Conservation (phyloP, 371 early-diverging fungal genomes). For the Scutellospora calospora region DNA sequence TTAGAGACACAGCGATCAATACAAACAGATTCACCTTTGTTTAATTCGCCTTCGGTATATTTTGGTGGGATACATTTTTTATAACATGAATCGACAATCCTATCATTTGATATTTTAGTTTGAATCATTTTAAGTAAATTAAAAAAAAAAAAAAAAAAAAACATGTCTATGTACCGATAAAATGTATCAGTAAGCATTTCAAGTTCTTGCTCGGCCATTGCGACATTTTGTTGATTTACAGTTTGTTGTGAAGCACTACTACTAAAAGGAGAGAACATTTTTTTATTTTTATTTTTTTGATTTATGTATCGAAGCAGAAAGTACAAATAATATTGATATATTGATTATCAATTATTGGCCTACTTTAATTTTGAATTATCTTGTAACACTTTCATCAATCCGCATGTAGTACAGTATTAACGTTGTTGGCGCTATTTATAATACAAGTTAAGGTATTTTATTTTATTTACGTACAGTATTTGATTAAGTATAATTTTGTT, state of each 20-base stretch:
- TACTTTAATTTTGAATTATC: no score
- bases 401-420: no score
- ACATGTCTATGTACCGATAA: constrained; percentile 64
- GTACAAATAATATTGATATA: no score
- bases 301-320: no score
- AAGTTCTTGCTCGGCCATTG: constrained; percentile 85
- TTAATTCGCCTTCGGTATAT: constrained; percentile 89
- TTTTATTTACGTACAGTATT: no score
- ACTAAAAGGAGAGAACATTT: no score
- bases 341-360: no score
- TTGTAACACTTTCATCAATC: no score
- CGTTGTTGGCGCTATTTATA: no score
- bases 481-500: no score
- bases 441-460: no score
- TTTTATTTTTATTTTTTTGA: no score
- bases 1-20: constrained; percentile 93
- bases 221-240: constrained; percentile 78
- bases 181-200: constrained; percentile 87
- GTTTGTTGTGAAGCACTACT: constrained; percentile 48
- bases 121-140: constrained; percentile 44
- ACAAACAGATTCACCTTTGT: constrained; percentile 97
- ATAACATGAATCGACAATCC: constrained; percentile 86
- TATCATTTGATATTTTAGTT: constrained; percentile 46
- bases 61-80: constrained; percentile 87
- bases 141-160: constrained; percentile 74